Evolutionary conservation across 495 filamentous ascomycete species (phyloP), one percentile per base, ranked within the genome.

Genomic region (Cercophora scortea): DNA sequence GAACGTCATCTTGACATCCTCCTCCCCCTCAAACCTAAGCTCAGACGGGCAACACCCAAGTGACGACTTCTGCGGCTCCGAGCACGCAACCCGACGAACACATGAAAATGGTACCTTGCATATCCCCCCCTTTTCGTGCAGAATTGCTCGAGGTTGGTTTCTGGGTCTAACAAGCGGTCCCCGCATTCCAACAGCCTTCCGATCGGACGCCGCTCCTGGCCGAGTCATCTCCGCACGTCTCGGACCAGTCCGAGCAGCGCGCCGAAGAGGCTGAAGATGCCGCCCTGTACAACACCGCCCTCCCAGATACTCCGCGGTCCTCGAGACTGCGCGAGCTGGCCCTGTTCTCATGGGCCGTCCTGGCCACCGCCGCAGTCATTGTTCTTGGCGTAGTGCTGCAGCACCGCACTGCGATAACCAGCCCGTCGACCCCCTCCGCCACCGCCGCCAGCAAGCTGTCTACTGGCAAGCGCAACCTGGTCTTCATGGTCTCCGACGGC

Each of bases 401-500:
- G 59, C 83, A 90, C 63, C 71, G 70, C 56, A 70, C 81, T 50
- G 35, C 71, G 66, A 32, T 57, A 33, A 11, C 25, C 8, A 47
- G 44, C 58, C 45, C 61, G 53, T 57, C 45, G 54, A 45, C 47
- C 10, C 15, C 43, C 9, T 92, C 41, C 84, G 91, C 58, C 71
- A 61, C 64, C 19, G 7, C 45, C 43, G 10, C 18, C 42, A 4
- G 8, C 67, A 74, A 46, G 65, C 63, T 34, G 74, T 74, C 79
- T 71, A 53, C 82, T 74, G 86, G 87, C 12, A 98, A 97, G 70
- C 78, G 86, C 19, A 98, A 96, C 62, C 69, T 97, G 39, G 85
- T 98, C 54, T 97, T 98, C 75, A 97, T 98, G 94, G 94, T 98
- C 8, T 94, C 88, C 0, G 93, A 98, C 63, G 93, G 92, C 50